Evolutionary conservation across 192 early-diverging fungal genomes (phyloP).

Genomic region (Coemansia sp.): DNA sequence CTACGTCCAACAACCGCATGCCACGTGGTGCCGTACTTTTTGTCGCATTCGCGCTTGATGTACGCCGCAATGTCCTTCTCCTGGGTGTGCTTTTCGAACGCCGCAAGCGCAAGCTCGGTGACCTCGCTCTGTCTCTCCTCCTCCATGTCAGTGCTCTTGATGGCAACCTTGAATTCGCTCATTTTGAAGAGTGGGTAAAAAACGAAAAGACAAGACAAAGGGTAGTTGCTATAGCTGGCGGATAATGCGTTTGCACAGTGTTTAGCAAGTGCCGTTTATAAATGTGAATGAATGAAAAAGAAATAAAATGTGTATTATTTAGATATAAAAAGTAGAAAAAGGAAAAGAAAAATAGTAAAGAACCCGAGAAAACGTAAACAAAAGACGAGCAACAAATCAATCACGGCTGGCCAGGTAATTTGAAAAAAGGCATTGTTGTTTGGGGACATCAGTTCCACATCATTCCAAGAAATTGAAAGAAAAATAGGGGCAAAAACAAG

Average conservation of each 20-base stretch:
- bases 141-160: conserved; percentile 98
- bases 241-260: too few relatives aligned
- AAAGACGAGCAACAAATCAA: conserved; percentile 7
- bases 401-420: background rate
- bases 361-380: conserved; percentile 1
- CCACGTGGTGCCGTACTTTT: conserved; percentile 97
- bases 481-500: background rate
- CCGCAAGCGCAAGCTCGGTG: conserved; percentile 81
- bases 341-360: conserved; percentile 12
- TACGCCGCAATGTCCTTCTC: conserved; percentile 98
- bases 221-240: background rate
- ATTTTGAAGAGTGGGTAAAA: conserved; percentile 15
- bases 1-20: conserved; percentile 98
- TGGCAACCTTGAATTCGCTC: conserved; percentile 78
- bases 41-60: conserved; percentile 98
- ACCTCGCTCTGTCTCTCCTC: conserved; percentile 96
- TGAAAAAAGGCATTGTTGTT: too few relatives aligned
- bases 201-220: background rate
- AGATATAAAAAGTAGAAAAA: background rate
- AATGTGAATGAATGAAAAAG: conserved; percentile 6
- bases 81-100: conserved; percentile 89
- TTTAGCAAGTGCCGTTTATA: background rate
- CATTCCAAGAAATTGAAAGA: background rate
- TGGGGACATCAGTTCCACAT: background rate
- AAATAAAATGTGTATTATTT: background rate